Percentiles rank a stretch among this genome's conserved stretches.
Conservation (phyloP, 1,284 basidiomycete genomes). For the Heterobasidion irregulare region DNA sequence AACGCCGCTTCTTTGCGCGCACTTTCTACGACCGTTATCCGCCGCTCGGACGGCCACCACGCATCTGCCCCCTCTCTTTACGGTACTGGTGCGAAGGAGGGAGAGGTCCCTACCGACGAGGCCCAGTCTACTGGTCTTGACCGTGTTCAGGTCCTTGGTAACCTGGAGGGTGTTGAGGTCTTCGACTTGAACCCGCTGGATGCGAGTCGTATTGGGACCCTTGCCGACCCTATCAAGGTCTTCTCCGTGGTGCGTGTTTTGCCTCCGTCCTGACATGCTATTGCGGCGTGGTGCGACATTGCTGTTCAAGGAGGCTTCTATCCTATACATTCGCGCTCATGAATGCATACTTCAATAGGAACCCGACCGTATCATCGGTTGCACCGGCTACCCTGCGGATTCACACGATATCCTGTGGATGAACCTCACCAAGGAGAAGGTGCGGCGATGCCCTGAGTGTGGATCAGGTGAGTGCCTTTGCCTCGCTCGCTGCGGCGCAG, state of each 20-base stretch:
- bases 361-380: constrained; percentile 77
- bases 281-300: neutral
- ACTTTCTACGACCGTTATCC: constrained; percentile 46
- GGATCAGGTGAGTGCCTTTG: constrained; percentile 62
- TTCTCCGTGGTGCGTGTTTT: constrained; percentile 70
- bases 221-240: constrained; percentile 83
- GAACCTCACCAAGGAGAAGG: constrained; percentile 54
- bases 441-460: constrained; percentile 83
- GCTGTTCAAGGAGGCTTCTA: neutral
- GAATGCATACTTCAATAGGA: constrained; percentile 40
- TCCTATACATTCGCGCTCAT: constrained; percentile 15
- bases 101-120: constrained; percentile 77
- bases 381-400: constrained; percentile 88
- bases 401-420: constrained; percentile 90
- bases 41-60: constrained; percentile 40
- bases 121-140: constrained; percentile 95
- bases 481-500: neutral
- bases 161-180: constrained; percentile 82
- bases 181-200: constrained; percentile 90
- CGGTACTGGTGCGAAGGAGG: constrained; percentile 69
- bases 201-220: constrained; percentile 82
- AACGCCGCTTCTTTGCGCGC: constrained; percentile 32
- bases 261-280: neutral
- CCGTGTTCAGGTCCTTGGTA: constrained; percentile 87
- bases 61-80: constrained; percentile 61